These are phyloP conservation scores for Naganishia cerealis DNA, from an alignment of 1,284 basidiomycete genomes.

Conservation along the genomic window DNA sequence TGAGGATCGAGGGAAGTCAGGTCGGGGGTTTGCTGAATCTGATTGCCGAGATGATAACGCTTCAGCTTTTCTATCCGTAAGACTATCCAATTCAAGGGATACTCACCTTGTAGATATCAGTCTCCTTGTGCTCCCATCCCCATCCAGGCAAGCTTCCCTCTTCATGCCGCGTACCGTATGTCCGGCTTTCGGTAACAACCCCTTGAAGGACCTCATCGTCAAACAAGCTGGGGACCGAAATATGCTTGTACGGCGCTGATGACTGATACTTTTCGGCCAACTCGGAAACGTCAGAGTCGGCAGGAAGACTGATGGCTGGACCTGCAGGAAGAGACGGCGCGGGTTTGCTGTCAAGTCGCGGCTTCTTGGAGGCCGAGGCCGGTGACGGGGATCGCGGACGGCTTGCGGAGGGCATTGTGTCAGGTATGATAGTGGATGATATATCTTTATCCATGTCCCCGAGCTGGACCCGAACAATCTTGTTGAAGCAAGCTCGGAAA, in stretches of 20 bases:
- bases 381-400: slow-evolving; percentile 16
- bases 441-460: background rate
- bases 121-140: slow-evolving; percentile 93
- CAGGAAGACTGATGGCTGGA: slow-evolving; percentile 29
- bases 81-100: background rate
- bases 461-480: background rate
- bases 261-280: slow-evolving; percentile 58
- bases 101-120: slow-evolving; percentile 93
- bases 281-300: slow-evolving; percentile 1
- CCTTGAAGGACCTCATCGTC: slow-evolving; percentile 76
- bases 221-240: slow-evolving; percentile 77
- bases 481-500: background rate
- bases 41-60: slow-evolving; percentile 5
- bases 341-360: slow-evolving; percentile 13
- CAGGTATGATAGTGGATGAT: background rate
- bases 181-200: slow-evolving; percentile 62
- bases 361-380: slow-evolving; percentile 15
- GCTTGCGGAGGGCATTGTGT: slow-evolving; percentile 13
- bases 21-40: slow-evolving; percentile 98
- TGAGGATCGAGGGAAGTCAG: slow-evolving; percentile 80
- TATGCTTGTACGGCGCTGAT: slow-evolving; percentile 78
- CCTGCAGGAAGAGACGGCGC: slow-evolving; percentile 15
- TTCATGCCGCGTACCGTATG: slow-evolving; percentile 51
- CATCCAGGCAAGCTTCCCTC: slow-evolving; percentile 52
- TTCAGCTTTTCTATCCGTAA: background rate